Conservation (phyloP, 805 yeast genomes). For the Cyberlindnera mycetangii region DNA sequence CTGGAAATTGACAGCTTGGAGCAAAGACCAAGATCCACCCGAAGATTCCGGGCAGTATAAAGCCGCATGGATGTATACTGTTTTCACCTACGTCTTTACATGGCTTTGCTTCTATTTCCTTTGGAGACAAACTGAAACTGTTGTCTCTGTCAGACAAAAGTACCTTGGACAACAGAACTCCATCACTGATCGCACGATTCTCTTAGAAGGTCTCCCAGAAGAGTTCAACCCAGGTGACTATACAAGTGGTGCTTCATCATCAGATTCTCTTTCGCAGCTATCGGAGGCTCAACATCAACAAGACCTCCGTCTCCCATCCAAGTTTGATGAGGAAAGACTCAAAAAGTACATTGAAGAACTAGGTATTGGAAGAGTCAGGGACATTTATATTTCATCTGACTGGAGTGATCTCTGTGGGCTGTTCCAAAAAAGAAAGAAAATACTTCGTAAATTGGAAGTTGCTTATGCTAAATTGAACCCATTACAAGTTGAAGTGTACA, state of each 20-base stretch:
- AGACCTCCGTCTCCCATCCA: neutral
- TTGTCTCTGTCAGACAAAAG: constrained; percentile 74
- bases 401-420: constrained; percentile 72
- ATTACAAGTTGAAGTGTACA: constrained; percentile 24
- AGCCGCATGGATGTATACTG: constrained; percentile 81
- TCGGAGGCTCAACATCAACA: constrained; percentile 2
- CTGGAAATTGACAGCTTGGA: neutral
- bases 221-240: constrained; percentile 49
- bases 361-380: constrained; percentile 76
- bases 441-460: constrained; percentile 61
- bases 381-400: constrained; percentile 76
- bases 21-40: constrained; percentile 27
- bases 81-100: constrained; percentile 86
- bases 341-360: constrained; percentile 73
- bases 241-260: constrained; percentile 10
- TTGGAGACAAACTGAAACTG: constrained; percentile 66
- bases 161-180: constrained; percentile 86
- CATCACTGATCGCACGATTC: constrained; percentile 86
- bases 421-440: constrained; percentile 51
- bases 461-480: constrained; percentile 31
- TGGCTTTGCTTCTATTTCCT: constrained; percentile 57
- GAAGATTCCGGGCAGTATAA: constrained; percentile 41
- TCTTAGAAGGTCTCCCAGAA: constrained; percentile 84
- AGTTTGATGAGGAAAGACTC: constrained; percentile 55
- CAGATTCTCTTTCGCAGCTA: constrained; percentile 6